Conservation (phyloP, 306 rosid species). For the Casuarina glauca region DNA sequence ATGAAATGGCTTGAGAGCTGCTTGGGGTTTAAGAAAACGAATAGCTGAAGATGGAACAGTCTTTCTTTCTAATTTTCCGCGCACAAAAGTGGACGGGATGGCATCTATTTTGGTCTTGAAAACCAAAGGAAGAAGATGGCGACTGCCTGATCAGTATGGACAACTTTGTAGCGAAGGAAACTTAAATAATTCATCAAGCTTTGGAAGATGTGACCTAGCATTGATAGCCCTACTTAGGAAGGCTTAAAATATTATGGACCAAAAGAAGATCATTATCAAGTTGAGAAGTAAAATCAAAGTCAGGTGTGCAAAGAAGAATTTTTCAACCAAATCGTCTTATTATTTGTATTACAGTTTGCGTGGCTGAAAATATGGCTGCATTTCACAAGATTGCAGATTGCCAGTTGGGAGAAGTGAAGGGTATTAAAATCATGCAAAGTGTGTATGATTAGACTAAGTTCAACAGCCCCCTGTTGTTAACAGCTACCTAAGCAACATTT, state of each 20-base stretch:
- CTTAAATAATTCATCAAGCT: slow-evolving; percentile 10
- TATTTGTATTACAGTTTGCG: slow-evolving; percentile 15
- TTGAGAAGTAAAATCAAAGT: slow-evolving; percentile 24
- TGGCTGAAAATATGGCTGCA: slow-evolving; percentile 1
- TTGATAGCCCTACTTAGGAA: slow-evolving; percentile 18
- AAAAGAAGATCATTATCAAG: background rate
- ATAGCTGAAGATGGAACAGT: slow-evolving; percentile 11
- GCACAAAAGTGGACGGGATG: background rate
- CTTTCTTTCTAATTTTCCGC: background rate
- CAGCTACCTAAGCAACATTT: background rate
- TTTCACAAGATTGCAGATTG: background rate
- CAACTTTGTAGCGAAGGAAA: background rate
- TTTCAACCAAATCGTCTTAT: slow-evolving; percentile 12
- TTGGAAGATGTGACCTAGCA: slow-evolving; percentile 8
- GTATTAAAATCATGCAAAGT: slow-evolving; percentile 21
- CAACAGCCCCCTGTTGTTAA: background rate
- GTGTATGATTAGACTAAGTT: background rate
- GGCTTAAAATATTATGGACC: background rate
- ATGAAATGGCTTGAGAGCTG: slow-evolving; percentile 21
- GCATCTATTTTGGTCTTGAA: background rate
- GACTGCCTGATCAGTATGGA: background rate
- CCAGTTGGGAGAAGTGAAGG: slow-evolving; percentile 26
- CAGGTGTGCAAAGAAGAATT: slow-evolving; percentile 52
- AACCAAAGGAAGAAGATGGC: slow-evolving; percentile 19
- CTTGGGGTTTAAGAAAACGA: slow-evolving; percentile 29